A percentile compares a stretch with the other conserved stretches of the same genome.
Evolutionary conservation across 768 basidiomycete species (phyloP).

Genomic region (Tulasnella sp.): DNA sequence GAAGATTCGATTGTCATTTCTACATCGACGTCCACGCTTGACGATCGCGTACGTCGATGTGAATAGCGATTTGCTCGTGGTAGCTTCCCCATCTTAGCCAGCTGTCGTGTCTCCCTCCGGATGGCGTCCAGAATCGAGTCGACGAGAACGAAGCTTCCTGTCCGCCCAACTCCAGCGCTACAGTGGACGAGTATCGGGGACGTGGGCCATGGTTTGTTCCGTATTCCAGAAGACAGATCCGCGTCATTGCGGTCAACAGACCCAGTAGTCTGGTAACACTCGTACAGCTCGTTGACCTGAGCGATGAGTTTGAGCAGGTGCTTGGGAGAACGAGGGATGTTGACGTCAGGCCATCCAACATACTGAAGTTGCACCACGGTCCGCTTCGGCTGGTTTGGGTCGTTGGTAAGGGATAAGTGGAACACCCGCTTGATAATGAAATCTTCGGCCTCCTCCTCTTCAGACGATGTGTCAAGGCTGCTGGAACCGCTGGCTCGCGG

Average conservation of each 20-base stretch:
- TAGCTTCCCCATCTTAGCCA: too few species aligned
- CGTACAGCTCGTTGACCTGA: constrained; percentile 40
- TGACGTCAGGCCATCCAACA: constrained; percentile 92
- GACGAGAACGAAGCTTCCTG: constrained; percentile 85
- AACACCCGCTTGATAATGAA: constrained; percentile 38
- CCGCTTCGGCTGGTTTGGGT: constrained; percentile 49
- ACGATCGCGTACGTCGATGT: too few species aligned
- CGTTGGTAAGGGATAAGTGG: constrained; percentile 47
- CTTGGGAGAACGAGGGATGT: constrained; percentile 74
- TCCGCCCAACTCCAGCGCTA: constrained; percentile 90
- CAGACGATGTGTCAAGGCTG: not conserved
- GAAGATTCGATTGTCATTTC: too few species aligned
- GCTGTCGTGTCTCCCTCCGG: constrained; percentile 37
- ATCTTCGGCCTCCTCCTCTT: constrained; percentile 11
- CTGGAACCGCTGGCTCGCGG: not conserved
- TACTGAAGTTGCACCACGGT: constrained; percentile 80
- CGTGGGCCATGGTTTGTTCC: too few species aligned
- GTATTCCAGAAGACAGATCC: not conserved
- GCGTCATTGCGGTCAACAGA: not conserved
- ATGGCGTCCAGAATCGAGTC: constrained; percentile 75
- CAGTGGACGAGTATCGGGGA: constrained; percentile 70
- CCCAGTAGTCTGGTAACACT: not conserved
- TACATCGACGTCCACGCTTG: too few species aligned
- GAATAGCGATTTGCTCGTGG: too few species aligned
- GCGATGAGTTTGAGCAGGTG: constrained; percentile 62